Percentiles rank a stretch among this genome's conserved stretches.
These are phyloP conservation scores for Cenchrus purpureus DNA, from an alignment of 176 grass and related monocot species.

Conservation along the genomic window DNA sequence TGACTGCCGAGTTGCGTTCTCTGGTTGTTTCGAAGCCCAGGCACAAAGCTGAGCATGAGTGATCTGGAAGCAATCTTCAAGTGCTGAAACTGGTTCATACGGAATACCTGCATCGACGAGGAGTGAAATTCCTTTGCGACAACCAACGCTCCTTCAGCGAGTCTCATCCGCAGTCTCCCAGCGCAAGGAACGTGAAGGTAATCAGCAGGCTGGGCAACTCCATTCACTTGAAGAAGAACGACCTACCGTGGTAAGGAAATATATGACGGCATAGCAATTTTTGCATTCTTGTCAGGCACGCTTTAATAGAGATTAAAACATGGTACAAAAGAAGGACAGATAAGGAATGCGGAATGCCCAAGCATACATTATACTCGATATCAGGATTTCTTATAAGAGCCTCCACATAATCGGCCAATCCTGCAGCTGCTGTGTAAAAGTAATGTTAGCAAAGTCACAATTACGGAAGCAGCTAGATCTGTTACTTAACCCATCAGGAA, in stretches of 20 bases:
- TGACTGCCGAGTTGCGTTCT: too few species aligned
- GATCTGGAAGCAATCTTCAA: not conserved
- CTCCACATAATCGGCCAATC: constrained; percentile 68
- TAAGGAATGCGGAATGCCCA: constrained; percentile 4
- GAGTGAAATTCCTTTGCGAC: constrained; percentile 75
- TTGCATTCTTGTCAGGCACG: not conserved
- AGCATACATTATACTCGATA: constrained; percentile 75
- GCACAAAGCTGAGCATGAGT: not conserved
- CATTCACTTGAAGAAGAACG: constrained; percentile 67
- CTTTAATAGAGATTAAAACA: not conserved
- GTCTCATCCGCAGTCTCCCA: constrained; percentile 71
- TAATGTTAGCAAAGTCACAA: constrained; percentile 34
- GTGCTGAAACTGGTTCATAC: not conserved
- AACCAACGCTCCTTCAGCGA: constrained; percentile 53
- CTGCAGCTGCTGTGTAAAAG: constrained; percentile 57
- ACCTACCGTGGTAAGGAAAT: constrained; percentile 42
- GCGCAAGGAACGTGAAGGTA: constrained; percentile 60
- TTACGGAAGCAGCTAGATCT: constrained; percentile 22
- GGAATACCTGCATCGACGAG: constrained; percentile 63
- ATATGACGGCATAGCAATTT: not conserved
- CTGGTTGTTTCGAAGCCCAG: too few species aligned
- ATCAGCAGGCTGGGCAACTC: constrained; percentile 48
- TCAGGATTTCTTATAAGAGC: constrained; percentile 71
- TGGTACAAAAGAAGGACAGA: not conserved
- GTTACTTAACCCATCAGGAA: constrained; percentile 6